Evolutionary conservation across 2,329 filamentous ascomycete species (phyloP), one percentile per base, ranked within the genome.

Genomic region (Venturia asperata): DNA sequence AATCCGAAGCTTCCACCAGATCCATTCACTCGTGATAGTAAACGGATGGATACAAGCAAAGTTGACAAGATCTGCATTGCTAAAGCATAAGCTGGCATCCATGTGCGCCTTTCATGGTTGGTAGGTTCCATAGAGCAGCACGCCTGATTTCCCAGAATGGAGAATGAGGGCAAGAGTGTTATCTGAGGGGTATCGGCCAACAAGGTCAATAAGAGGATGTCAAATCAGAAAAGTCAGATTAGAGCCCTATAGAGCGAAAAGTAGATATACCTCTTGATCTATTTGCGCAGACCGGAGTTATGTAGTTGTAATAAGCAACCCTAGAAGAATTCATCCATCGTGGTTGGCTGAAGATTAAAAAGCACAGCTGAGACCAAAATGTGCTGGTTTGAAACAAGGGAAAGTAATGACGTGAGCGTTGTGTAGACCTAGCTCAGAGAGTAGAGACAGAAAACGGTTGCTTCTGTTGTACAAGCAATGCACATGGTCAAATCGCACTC

Each of bases 11-110:
- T 42, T 10, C 64, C 61, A 17, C 34, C 39, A 37, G 21, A 62
- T n/a, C 43, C 13, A 7, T 39, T 34, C 17, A 56, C 24, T 17
- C 65, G 37, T 45, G 64, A 66, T 30, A 56, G 24, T 4, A 67
- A 21, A 9, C 65, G 49, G 3, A 67, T 45, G 5, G 6, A 37
- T 27, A 67, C 37, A 17, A 67, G 49, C 17, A 65, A 7, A 34
- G 65, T 65, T 19, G 65, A 66, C 6, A 65, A 2, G 27, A 27
- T 27, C 34, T 65, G 30, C 43, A 66, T 37, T 17, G 52, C 37
- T 13, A 66, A 11, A 45, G 65, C 61, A 61, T 61, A 66, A 15
- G 47, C 47, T n/a, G 65, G 62, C 62, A 66, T 42, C 65, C 65
- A 66, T 27, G 42, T 39, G 11, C 62, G 42, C 34, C 45, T 47